Percentiles rank a stretch among this genome's conserved stretches.
Evolutionary conservation across 1,284 basidiomycete genomes (phyloP).

Genomic region (Cutaneotrichosporon daszewskae): DNA sequence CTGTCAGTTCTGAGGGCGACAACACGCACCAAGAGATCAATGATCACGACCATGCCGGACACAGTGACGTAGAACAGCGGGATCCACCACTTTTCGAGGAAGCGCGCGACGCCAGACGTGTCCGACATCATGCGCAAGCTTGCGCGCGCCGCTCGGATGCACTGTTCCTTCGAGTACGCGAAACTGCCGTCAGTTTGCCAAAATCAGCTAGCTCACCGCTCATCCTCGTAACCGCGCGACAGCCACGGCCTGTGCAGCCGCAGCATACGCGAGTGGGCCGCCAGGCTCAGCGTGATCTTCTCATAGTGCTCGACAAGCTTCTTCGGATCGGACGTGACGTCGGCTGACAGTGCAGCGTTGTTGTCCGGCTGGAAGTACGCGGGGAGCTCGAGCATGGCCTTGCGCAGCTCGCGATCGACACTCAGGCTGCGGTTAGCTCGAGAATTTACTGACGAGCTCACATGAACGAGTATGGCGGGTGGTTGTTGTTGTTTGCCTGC

Average conservation of each 20-base stretch:
- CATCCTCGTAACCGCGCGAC: conserved; percentile 42
- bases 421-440: conserved; percentile 4
- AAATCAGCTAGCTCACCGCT: too few species aligned
- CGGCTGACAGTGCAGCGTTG: conserved; percentile 14
- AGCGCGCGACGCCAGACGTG: conserved; percentile 38
- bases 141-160: conserved; percentile 47
- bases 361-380: conserved; percentile 45
- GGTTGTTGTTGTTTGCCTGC: conserved; percentile 46
- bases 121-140: conserved; percentile 46
- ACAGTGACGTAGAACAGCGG: conserved; percentile 46
- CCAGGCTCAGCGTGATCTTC: conserved; percentile 46
- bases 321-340: conserved; percentile 34
- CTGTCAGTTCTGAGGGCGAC: too few species aligned
- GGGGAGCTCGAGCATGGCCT: conserved; percentile 47
- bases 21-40: conserved; percentile 44
- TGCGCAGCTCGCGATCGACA: conserved; percentile 46
- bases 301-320: conserved; percentile 47
- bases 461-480: conserved; percentile 48
- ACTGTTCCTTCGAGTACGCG: conserved; percentile 48
- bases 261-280: conserved; percentile 47
- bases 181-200: too few species aligned
- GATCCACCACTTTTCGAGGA: conserved; percentile 50
- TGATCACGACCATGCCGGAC: conserved; percentile 46
- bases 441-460: conserved; percentile 12
- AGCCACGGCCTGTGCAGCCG: conserved; percentile 46